Evolutionary conservation across 169 alveolate species (phyloP).

Genomic region (Cryptosporidium meleagridis): DNA sequence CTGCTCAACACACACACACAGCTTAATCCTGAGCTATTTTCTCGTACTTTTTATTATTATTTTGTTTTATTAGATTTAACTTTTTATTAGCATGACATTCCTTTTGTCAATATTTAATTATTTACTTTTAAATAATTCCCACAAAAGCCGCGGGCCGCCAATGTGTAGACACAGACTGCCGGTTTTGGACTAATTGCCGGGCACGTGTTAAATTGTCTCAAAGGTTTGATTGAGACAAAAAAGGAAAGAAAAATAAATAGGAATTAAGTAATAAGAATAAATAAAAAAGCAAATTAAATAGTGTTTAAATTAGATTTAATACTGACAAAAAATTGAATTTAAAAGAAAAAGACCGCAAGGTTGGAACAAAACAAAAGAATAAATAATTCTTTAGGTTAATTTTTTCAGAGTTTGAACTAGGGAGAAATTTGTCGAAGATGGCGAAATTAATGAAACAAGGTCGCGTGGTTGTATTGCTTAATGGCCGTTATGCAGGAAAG

Average conservation of each 20-base stretch:
- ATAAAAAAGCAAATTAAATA: background rate
- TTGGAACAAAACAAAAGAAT: background rate
- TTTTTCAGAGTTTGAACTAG: background rate
- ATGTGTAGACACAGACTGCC: background rate
- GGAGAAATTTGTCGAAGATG: conserved; percentile 76
- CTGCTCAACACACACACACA: background rate
- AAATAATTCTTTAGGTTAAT: conserved; percentile 12
- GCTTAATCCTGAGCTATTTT: background rate
- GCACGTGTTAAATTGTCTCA: conserved; percentile 5
- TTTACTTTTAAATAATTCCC: background rate
- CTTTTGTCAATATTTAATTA: background rate
- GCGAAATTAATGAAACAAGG: conserved; percentile 93
- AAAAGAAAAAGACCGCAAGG: background rate
- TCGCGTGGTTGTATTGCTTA: conserved; percentile 95
- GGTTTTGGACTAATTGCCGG: background rate
- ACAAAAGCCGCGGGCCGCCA: background rate
- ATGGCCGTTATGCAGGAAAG: conserved; percentile 99
- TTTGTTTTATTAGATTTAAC: background rate
- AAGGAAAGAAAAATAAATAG: background rate
- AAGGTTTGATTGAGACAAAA: conserved; percentile 7
- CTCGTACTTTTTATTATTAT: background rate
- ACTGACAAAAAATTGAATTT: background rate
- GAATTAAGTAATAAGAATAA: background rate
- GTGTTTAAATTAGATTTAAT: background rate
- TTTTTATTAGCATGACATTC: background rate